A percentile compares a stretch with the other conserved stretches of the same genome.
phyloP scores from a whole-genome alignment of 2,329 filamentous ascomycete species.

The Aplosporella prunicola region DNA sequence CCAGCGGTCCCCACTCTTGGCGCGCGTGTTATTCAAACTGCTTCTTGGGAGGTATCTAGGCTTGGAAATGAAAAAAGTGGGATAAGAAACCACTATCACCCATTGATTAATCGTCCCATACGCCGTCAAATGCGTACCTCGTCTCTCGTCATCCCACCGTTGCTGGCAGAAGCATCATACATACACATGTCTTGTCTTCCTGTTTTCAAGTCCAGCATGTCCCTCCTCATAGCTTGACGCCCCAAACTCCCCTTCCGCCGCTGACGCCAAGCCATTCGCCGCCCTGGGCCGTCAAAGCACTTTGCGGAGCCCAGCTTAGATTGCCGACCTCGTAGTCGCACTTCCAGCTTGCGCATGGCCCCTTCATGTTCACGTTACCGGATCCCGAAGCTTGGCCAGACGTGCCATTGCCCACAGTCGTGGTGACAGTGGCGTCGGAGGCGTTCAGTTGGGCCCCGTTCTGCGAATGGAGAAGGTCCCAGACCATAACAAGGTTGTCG shows the following conservation, averaged over 20 bases:
- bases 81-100: slow-evolving; percentile 3
- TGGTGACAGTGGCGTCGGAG: slow-evolving; percentile 26
- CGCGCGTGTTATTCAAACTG: neutral
- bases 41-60: neutral
- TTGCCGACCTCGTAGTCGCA: slow-evolving; percentile 84
- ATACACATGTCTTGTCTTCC: too few species aligned
- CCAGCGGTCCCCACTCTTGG: too few species aligned
- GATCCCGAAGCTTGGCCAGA: slow-evolving; percentile 25
- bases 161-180: too few species aligned
- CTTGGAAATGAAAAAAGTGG: neutral
- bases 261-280: slow-evolving; percentile 80
- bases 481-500: slow-evolving; percentile 82
- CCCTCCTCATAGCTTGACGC: slow-evolving; percentile 44
- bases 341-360: slow-evolving; percentile 68
- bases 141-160: neutral
- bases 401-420: slow-evolving; percentile 16
- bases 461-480: slow-evolving; percentile 74
- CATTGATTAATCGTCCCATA: slow-evolving; percentile 2
- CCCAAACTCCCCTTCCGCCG: slow-evolving; percentile 74
- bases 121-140: slow-evolving; percentile 12
- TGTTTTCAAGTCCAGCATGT: neutral
- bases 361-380: slow-evolving; percentile 49
- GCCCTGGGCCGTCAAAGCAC: slow-evolving; percentile 54
- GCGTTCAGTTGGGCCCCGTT: slow-evolving; percentile 42
- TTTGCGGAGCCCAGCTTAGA: slow-evolving; percentile 72